A percentile compares a stretch with the other conserved stretches of the same genome.
Conservation (phyloP, 1,284 basidiomycete species). For the Phellinidium pouzarii region DNA sequence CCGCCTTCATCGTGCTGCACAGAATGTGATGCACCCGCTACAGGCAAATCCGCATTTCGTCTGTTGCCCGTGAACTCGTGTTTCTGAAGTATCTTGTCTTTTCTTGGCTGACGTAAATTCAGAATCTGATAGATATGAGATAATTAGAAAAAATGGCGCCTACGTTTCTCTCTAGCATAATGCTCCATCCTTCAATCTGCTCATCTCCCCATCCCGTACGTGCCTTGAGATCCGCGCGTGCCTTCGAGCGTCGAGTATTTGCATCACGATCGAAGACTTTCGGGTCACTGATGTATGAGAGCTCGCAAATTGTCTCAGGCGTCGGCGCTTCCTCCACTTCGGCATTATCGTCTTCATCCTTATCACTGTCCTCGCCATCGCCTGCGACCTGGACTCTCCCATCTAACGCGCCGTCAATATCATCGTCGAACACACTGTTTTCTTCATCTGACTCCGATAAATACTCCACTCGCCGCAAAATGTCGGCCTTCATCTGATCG, state of each 20-base stretch:
- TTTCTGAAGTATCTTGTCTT: slow-evolving; percentile 63
- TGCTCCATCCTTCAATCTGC: slow-evolving; percentile 83
- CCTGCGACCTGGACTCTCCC: slow-evolving; percentile 36
- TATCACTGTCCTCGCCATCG: slow-evolving; percentile 54
- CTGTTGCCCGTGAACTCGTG: slow-evolving; percentile 70
- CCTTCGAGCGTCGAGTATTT: slow-evolving; percentile 60
- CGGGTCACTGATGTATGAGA: slow-evolving; percentile 68
- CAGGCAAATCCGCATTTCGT: slow-evolving; percentile 18
- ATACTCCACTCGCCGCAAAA: slow-evolving; percentile 68
- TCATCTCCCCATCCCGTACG: slow-evolving; percentile 70
- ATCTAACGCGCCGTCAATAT: slow-evolving; percentile 30
- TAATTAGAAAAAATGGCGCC: slow-evolving; percentile 27
- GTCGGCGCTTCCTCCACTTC: slow-evolving; percentile 25
- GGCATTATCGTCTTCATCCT: slow-evolving; percentile 34
- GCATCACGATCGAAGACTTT: slow-evolving; percentile 73
- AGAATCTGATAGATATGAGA: background rate
- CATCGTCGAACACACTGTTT: slow-evolving; percentile 47
- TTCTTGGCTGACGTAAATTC: slow-evolving; percentile 49
- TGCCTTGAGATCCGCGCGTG: slow-evolving; percentile 54
- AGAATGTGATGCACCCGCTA: background rate
- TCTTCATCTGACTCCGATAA: slow-evolving; percentile 64
- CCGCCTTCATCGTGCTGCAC: slow-evolving; percentile 2
- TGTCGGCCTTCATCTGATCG: slow-evolving; percentile 76
- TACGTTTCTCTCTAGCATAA: slow-evolving; percentile 82
- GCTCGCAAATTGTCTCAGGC: slow-evolving; percentile 60